These are phyloP conservation scores for Phascolomyces articulosus DNA, from an alignment of 371 early-diverging fungal species.

Conservation along the genomic window DNA sequence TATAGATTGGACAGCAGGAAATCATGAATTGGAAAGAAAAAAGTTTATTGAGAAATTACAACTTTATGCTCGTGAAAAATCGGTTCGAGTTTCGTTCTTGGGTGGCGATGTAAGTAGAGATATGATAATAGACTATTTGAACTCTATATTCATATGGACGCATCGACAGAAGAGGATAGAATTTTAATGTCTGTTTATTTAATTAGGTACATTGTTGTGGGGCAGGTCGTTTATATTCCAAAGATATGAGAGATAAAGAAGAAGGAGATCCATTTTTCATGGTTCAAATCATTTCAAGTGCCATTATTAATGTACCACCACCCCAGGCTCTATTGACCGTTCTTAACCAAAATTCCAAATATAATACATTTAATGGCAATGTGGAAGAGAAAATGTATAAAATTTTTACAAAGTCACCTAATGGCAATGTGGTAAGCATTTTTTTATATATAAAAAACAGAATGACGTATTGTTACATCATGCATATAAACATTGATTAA, in stretches of 20 bases:
- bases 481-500: no score
- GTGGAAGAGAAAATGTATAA: slow-evolving; percentile 45
- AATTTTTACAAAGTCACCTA: slow-evolving; percentile 36
- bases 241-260: slow-evolving; percentile 47
- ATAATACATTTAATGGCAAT: slow-evolving; percentile 35
- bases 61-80: slow-evolving; percentile 56
- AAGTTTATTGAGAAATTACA: slow-evolving; percentile 68
- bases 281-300: slow-evolving; percentile 79
- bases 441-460: no score
- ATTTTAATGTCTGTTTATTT: no score
- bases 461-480: neutral
- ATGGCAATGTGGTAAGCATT: slow-evolving; percentile 31
- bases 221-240: slow-evolving; percentile 63
- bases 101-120: slow-evolving; percentile 70
- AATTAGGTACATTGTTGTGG: slow-evolving; percentile 76
- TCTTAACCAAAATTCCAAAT: slow-evolving; percentile 37
- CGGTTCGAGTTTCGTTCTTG: slow-evolving; percentile 78
- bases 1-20: slow-evolving; percentile 68
- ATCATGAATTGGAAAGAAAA: slow-evolving; percentile 73
- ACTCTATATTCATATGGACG: no score
- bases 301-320: slow-evolving; percentile 68
- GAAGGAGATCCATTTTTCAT: slow-evolving; percentile 71
- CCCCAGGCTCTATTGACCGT: slow-evolving; percentile 40
- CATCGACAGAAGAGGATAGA: no score
- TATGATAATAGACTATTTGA: neutral